phyloP scores from a whole-genome alignment of 2,329 filamentous ascomycete species.

The Fusarium sp. region DNA sequence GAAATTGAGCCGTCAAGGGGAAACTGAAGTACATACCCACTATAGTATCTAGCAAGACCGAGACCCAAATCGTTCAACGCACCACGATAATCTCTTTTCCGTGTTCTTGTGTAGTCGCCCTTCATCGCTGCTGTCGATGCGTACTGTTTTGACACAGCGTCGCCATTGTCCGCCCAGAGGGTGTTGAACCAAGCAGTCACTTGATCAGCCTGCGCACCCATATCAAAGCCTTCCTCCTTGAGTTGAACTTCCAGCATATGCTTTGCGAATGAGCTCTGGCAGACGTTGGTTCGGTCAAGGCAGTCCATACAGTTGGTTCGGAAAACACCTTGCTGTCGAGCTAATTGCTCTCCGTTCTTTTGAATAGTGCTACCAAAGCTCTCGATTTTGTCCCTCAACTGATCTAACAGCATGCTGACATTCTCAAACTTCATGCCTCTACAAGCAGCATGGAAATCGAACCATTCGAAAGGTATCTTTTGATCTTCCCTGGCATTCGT shows the following conservation, averaged over 20 bases:
- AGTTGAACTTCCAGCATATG: constrained; percentile 84
- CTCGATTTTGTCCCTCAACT: constrained; percentile 73
- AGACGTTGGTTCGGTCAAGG: constrained; percentile 93
- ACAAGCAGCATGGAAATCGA: constrained; percentile 93
- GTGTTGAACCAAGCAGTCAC: constrained; percentile 94
- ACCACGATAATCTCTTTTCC: constrained; percentile 89
- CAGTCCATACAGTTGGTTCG: constrained; percentile 99
- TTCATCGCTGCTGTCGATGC: constrained; percentile 95
- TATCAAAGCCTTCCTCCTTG: constrained; percentile 76
- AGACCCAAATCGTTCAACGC: constrained; percentile 91
- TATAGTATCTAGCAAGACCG: constrained; percentile 80
- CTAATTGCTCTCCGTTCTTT: constrained; percentile 53
- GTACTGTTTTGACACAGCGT: constrained; percentile 95
- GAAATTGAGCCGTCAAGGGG: background rate
- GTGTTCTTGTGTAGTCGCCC: constrained; percentile 92
- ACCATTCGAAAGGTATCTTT: constrained; percentile 81
- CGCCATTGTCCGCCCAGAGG: constrained; percentile 97
- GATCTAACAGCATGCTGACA: constrained; percentile 80
- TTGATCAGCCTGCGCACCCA: constrained; percentile 79
- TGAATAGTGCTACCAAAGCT: constrained; percentile 76
- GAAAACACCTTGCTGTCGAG: constrained; percentile 77
- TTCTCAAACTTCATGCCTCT: constrained; percentile 99
- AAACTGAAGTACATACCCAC: constrained; percentile 60
- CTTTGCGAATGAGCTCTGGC: constrained; percentile 89
- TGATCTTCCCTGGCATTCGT: constrained; percentile 60